phyloP scores from a whole-genome alignment of 352 stramenopile species.

The Globisporangium rhizosaccharum region DNA sequence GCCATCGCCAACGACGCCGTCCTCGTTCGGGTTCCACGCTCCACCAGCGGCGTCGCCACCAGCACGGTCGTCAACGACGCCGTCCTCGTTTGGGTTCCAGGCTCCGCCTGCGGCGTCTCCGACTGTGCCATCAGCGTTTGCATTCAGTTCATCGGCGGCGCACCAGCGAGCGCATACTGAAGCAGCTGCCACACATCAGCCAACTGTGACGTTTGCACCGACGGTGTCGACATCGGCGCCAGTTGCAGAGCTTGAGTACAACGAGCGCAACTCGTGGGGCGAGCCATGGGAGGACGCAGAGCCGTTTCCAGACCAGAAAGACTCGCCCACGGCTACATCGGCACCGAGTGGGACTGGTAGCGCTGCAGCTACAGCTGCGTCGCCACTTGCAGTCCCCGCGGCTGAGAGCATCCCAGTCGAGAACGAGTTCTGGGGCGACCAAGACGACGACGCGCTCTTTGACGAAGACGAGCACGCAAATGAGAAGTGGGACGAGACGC shows the following conservation, averaged over 20 bases:
- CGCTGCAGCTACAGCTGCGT: background rate
- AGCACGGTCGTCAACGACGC: background rate
- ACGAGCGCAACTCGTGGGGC: slow-evolving; percentile 13
- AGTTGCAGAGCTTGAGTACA: slow-evolving; percentile 16
- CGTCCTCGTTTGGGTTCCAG: background rate
- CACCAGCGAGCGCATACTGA: background rate
- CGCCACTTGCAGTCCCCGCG: slow-evolving; percentile 3
- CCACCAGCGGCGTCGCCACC: background rate
- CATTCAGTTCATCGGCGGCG: background rate
- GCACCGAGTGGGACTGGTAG: background rate
- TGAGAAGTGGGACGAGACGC: slow-evolving; percentile 30
- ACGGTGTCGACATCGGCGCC: slow-evolving; percentile 5
- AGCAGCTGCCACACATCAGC: background rate
- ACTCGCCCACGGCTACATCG: background rate
- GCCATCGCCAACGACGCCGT: background rate
- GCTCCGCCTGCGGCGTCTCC: background rate
- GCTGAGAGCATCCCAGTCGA: slow-evolving; percentile 12
- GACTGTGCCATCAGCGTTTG: background rate
- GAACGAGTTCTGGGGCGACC: slow-evolving; percentile 64
- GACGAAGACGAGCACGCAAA: slow-evolving; percentile 47
- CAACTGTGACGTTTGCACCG: slow-evolving; percentile 1
- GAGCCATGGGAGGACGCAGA: slow-evolving; percentile 14
- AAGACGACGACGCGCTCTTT: slow-evolving; percentile 51
- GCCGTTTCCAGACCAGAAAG: slow-evolving; percentile 8
- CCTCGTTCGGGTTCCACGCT: background rate